Conservation (phyloP, 2,329 filamentous ascomycete genomes). For the Fusarium sp. region DNA sequence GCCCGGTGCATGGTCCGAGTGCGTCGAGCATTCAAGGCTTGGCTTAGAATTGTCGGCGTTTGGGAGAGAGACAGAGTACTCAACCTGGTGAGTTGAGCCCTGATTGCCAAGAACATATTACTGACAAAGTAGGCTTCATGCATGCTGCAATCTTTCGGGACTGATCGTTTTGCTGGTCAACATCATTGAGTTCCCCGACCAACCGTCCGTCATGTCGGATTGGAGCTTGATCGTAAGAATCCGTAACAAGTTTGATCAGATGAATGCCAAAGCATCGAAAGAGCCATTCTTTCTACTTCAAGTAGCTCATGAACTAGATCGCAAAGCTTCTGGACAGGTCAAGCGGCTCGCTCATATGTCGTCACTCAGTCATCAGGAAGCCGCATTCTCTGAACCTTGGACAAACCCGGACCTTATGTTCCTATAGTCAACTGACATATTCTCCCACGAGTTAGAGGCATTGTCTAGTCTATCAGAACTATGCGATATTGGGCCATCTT, state of each 20-base stretch:
- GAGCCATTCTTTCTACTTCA: constrained; percentile 13
- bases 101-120: accelerated
- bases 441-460: not conserved
- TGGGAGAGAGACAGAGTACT: not conserved
- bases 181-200: constrained; percentile 24
- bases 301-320: not conserved
- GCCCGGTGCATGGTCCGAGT: not conserved
- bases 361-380: not conserved
- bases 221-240: not conserved
- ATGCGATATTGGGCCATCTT: not conserved
- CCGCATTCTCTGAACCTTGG: not conserved
- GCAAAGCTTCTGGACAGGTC: not conserved
- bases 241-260: constrained; percentile 1
- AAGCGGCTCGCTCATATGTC: not conserved
- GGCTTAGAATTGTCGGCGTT: not conserved
- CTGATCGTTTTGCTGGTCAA: constrained; percentile 24
- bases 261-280: constrained; percentile 10
- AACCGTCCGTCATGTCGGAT: not conserved
- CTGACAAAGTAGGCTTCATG: not conserved
- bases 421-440: not conserved
- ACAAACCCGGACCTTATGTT: not conserved
- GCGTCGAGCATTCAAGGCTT: not conserved
- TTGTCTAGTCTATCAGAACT: not conserved
- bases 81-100: not conserved
- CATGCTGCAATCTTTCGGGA: constrained; percentile 20